Evolutionary conservation across 2,329 filamentous ascomycete genomes (phyloP).

Genomic region (Fusarium poae): DNA sequence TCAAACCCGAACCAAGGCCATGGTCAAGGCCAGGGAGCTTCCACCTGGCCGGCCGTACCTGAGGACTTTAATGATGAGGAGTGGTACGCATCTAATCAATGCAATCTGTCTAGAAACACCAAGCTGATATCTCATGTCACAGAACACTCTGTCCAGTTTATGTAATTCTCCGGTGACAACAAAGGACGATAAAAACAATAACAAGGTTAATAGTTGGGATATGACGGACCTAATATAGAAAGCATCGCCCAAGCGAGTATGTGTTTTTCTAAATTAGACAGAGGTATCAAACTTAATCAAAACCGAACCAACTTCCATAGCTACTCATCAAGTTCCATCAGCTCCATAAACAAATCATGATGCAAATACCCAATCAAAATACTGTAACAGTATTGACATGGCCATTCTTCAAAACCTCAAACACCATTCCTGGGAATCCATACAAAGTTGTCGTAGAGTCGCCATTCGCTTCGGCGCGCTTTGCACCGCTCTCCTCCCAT

Average conservation of each 20-base stretch:
- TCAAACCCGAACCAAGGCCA: neutral
- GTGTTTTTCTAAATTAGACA: slow-evolving; percentile 10
- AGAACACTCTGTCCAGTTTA: neutral
- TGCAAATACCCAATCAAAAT: slow-evolving; percentile 66
- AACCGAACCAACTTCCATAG: slow-evolving; percentile 2
- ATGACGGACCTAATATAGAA: neutral
- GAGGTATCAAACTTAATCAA: slow-evolving; percentile 21
- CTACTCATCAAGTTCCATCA: slow-evolving; percentile 29
- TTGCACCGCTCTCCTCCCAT: slow-evolving; percentile 80
- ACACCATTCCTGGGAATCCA: slow-evolving; percentile 92
- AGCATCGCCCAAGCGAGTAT: neutral
- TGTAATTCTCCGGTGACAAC: neutral
- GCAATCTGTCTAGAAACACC: neutral
- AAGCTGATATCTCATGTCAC: neutral
- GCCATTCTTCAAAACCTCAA: slow-evolving; percentile 95
- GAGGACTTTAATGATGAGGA: neutral
- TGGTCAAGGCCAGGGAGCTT: neutral
- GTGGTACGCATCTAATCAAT: neutral
- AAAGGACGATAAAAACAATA: neutral
- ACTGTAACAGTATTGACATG: slow-evolving; percentile 90
- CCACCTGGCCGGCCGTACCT: neutral
- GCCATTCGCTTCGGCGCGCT: slow-evolving; percentile 66
- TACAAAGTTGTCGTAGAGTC: slow-evolving; percentile 84
- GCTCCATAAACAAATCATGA: slow-evolving; percentile 18
- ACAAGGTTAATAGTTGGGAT: neutral